Percentiles rank a stretch among this genome's conserved stretches.
phyloP scores from a whole-genome alignment of 2,329 filamentous ascomycete genomes.

The Hymenoscyphus infarciens region DNA sequence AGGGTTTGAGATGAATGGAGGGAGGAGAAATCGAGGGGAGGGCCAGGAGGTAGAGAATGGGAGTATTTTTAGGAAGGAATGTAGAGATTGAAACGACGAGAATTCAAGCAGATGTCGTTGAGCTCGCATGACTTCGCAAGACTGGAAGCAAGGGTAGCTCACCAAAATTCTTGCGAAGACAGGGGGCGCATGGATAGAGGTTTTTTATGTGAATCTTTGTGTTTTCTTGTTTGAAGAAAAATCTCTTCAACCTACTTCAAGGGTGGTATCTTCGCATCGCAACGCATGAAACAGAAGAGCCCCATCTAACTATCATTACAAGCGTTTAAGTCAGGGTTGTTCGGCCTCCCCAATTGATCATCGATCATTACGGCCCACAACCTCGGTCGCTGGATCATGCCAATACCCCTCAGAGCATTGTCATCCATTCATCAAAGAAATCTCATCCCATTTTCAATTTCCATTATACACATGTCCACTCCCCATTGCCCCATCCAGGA shows the following conservation, averaged over 20 bases:
- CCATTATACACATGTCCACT: neutral
- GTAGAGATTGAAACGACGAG: too few relatives aligned
- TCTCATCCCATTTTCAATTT: neutral
- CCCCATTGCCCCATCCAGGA: neutral
- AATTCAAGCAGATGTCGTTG: too few relatives aligned
- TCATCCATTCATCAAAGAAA: neutral
- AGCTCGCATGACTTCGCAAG: too few relatives aligned
- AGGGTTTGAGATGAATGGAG: too few relatives aligned
- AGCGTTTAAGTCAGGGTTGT: neutral
- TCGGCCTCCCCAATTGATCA: neutral
- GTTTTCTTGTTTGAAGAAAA: neutral
- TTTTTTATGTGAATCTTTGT: too few relatives aligned
- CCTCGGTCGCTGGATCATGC: neutral
- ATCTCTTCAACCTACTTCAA: neutral
- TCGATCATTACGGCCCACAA: neutral
- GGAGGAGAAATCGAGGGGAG: too few relatives aligned
- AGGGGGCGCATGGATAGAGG: too few relatives aligned
- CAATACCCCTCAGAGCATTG: neutral
- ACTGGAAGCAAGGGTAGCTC: too few relatives aligned
- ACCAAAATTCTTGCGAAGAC: too few relatives aligned
- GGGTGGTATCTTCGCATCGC: neutral
- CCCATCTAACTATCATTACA: constrained; percentile 1
- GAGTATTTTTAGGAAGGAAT: too few relatives aligned
- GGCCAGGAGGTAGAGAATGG: too few relatives aligned
- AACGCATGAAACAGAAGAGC: neutral